Evolutionary conservation across 169 alveolate genomes (phyloP).

Genomic region (Plasmodium cynomolgi): DNA sequence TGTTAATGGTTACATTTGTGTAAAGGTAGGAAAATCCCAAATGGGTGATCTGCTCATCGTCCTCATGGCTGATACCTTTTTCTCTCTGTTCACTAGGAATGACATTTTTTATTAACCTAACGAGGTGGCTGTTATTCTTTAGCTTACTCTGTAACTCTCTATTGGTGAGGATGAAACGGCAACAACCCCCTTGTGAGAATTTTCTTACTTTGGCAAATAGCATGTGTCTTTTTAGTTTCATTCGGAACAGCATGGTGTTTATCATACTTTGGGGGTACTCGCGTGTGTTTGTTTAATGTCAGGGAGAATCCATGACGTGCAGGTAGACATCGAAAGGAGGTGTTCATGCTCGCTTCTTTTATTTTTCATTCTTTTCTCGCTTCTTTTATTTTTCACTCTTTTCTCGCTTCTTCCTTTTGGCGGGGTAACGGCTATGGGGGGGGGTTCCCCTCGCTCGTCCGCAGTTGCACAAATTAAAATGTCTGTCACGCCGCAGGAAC

Average conservation of each 20-base stretch:
- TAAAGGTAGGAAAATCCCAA: constrained; percentile 33
- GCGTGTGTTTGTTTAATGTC: neutral
- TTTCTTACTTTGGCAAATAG: neutral
- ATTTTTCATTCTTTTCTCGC: neutral
- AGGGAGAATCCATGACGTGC: neutral
- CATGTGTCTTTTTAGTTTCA: neutral
- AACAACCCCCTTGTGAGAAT: neutral
- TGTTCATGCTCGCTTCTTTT: neutral
- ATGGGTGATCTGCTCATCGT: neutral
- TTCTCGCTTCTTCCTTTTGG: neutral
- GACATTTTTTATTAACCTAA: constrained; percentile 43
- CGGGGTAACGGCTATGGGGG: neutral
- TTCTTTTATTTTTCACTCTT: no score
- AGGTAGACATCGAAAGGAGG: neutral
- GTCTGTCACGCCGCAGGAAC: neutral
- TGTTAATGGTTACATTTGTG: constrained; percentile 27
- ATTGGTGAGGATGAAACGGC: constrained; percentile 9
- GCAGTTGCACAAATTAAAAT: neutral
- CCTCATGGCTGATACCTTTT: neutral
- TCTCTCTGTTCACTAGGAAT: neutral
- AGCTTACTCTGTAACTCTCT: constrained; percentile 28
- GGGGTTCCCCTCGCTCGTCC: neutral
- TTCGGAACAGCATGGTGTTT: neutral
- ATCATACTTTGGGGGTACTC: neutral
- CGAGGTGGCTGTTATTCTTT: constrained; percentile 20